Evolutionary conservation across 2,329 filamentous ascomycete genomes (phyloP).

Genomic region (Trichophyton mentagrophytes): DNA sequence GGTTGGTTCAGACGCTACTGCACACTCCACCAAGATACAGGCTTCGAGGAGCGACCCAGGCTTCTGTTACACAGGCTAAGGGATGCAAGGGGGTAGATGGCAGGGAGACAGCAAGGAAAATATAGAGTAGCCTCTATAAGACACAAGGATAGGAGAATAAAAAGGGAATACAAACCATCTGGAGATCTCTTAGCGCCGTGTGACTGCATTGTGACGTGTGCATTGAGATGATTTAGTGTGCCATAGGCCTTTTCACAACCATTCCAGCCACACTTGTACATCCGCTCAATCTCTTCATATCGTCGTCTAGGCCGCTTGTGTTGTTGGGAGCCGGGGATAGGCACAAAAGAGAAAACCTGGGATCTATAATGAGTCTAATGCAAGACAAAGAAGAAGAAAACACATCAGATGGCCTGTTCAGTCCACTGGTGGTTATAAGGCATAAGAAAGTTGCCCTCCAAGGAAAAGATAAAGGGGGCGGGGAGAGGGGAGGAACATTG

Average conservation of each 20-base stretch:
- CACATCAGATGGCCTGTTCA: slow-evolving; percentile 16
- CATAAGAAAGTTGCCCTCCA: slow-evolving; percentile 4
- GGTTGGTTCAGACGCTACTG: slow-evolving; percentile 40
- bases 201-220: slow-evolving; percentile 97
- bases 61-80: slow-evolving; percentile 37
- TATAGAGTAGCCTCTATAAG: not conserved
- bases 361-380: slow-evolving; percentile 37
- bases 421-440: slow-evolving; percentile 8
- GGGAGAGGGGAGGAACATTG: not conserved
- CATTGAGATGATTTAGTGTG: slow-evolving; percentile 92
- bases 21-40: slow-evolving; percentile 32
- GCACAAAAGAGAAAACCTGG: slow-evolving; percentile 97
- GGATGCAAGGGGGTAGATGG: slow-evolving; percentile 19
- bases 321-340: slow-evolving; percentile 91
- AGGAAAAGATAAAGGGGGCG: not conserved
- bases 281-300: slow-evolving; percentile 97
- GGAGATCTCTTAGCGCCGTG: slow-evolving; percentile 90
- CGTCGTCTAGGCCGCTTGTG: slow-evolving; percentile 87
- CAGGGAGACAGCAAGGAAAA: slow-evolving; percentile 18
- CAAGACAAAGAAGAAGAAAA: slow-evolving; percentile 7
- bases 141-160: slow-evolving; percentile 6
- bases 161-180: slow-evolving; percentile 58
- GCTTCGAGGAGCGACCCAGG: slow-evolving; percentile 31
- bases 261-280: slow-evolving; percentile 99
- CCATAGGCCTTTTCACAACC: slow-evolving; percentile 98